A percentile compares a stretch with the other conserved stretches of the same genome.
Conservation (phyloP, 2,329 filamentous ascomycete genomes). For the Didymella pomorum region DNA sequence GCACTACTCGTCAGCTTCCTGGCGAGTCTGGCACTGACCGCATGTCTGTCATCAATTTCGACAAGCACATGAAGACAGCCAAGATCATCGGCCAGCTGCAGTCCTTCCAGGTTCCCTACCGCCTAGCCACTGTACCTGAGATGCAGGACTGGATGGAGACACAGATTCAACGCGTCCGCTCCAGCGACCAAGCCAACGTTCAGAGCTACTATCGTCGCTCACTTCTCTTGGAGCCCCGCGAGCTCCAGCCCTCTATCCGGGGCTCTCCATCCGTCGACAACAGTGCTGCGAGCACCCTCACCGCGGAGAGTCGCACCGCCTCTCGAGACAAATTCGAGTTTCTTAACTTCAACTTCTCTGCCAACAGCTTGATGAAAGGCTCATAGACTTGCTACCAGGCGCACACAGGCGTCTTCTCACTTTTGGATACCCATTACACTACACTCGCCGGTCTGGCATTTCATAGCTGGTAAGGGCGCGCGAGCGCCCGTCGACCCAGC, state of each 20-base stretch:
- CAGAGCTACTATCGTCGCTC: slow-evolving; percentile 82
- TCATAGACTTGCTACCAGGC: slow-evolving; percentile 35
- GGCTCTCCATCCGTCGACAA: slow-evolving; percentile 40
- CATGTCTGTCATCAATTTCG: slow-evolving; percentile 91
- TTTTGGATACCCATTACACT: slow-evolving; percentile 24
- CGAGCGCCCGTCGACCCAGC: slow-evolving; percentile 20
- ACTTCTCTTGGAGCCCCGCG: slow-evolving; percentile 80
- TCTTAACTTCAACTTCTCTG: slow-evolving; percentile 49
- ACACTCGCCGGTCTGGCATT: slow-evolving; percentile 5
- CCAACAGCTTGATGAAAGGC: slow-evolving; percentile 41
- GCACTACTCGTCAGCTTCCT: slow-evolving; percentile 79
- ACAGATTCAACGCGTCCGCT: slow-evolving; percentile 79
- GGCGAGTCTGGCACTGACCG: slow-evolving; percentile 65
- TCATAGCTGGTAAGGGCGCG: slow-evolving; percentile 25
- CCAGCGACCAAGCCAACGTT: slow-evolving; percentile 67
- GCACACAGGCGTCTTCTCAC: slow-evolving; percentile 32
- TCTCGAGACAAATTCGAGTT: slow-evolving; percentile 51
- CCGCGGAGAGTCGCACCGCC: slow-evolving; percentile 40
- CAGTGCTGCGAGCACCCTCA: slow-evolving; percentile 35
- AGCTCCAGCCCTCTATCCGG: slow-evolving; percentile 49
- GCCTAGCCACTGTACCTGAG: slow-evolving; percentile 81
- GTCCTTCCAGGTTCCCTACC: slow-evolving; percentile 93
- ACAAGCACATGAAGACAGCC: slow-evolving; percentile 93
- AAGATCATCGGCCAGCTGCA: slow-evolving; percentile 96
- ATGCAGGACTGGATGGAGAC: slow-evolving; percentile 91